Evolutionary conservation across 2,329 filamentous ascomycete species (phyloP).

Genomic region (Elsinoe batatas): DNA sequence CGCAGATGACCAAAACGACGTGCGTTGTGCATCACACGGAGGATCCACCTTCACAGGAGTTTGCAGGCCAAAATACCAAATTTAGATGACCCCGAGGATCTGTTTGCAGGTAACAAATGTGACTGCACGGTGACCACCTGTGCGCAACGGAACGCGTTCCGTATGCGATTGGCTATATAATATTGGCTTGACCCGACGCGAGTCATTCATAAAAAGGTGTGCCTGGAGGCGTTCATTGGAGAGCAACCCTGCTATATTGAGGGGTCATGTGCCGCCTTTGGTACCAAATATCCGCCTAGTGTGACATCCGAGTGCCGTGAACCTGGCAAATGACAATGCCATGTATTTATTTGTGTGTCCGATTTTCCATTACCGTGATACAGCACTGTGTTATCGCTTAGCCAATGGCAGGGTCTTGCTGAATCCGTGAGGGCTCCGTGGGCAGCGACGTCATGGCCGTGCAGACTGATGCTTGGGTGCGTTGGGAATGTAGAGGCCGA

Average conservation of each 20-base stretch:
- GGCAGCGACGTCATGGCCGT: slow-evolving; percentile 11
- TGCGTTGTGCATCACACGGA: too few species aligned
- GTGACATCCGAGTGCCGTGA: background rate
- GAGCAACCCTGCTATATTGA: slow-evolving; percentile 3
- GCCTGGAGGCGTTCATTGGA: slow-evolving; percentile 1
- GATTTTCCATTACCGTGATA: background rate
- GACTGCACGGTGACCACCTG: background rate
- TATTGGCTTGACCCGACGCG: slow-evolving; percentile 9
- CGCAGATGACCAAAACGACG: too few species aligned
- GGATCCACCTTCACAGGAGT: too few species aligned
- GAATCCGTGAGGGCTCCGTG: background rate
- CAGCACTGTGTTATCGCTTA: background rate
- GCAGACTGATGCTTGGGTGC: slow-evolving; percentile 4
- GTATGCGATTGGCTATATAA: background rate
- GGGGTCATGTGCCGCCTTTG: background rate
- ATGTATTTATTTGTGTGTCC: background rate
- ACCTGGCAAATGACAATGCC: background rate
- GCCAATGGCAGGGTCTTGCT: background rate
- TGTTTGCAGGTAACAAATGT: background rate
- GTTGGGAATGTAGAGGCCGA: slow-evolving; percentile 9
- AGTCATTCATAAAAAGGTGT: background rate
- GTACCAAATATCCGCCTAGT: background rate
- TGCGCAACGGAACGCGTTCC: background rate
- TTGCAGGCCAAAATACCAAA: background rate
- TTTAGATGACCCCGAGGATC: background rate